These are phyloP conservation scores for Malassezia sympodialis DNA, from an alignment of 1,284 basidiomycete species.

Conservation along the genomic window DNA sequence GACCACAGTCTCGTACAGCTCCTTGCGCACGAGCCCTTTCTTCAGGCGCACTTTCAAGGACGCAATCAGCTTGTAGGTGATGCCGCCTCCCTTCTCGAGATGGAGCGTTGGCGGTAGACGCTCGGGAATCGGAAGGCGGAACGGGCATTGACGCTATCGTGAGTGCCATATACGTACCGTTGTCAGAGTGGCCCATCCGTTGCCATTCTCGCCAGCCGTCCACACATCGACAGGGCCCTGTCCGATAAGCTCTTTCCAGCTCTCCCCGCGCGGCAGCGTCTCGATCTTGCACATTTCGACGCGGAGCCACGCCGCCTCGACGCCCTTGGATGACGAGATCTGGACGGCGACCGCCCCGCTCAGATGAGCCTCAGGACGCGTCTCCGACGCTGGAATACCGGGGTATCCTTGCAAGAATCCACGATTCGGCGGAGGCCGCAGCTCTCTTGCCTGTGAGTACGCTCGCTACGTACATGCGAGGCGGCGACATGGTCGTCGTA, in stretches of 20 bases:
- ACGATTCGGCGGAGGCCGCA: constrained; percentile 38
- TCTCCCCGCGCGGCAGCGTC: constrained; percentile 36
- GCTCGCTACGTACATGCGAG: constrained; percentile 2
- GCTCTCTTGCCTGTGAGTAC: constrained; percentile 13
- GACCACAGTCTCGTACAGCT: not conserved
- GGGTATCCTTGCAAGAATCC: constrained; percentile 43
- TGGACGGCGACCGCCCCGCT: constrained; percentile 38
- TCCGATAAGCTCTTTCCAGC: constrained; percentile 45
- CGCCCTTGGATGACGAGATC: constrained; percentile 28
- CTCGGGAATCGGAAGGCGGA: constrained; percentile 36
- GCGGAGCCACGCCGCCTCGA: constrained; percentile 42
- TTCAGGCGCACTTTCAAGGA: constrained; percentile 34
- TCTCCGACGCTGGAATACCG: constrained; percentile 31
- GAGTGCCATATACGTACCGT: not conserved
- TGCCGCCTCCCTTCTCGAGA: constrained; percentile 38
- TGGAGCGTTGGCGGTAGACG: constrained; percentile 38
- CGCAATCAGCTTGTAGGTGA: constrained; percentile 42
- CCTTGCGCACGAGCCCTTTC: constrained; percentile 30
- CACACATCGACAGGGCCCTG: constrained; percentile 41
- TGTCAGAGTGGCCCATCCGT: constrained; percentile 28
- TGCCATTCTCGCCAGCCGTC: constrained; percentile 26
- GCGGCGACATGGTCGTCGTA: constrained; percentile 6
- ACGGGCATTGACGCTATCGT: constrained; percentile 19
- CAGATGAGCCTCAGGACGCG: constrained; percentile 36
- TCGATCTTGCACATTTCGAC: constrained; percentile 46